Base-by-base conservation (phyloP, 2,329 filamentous ascomycete species). In the Ploettnerulaceae sp. region DNA sequence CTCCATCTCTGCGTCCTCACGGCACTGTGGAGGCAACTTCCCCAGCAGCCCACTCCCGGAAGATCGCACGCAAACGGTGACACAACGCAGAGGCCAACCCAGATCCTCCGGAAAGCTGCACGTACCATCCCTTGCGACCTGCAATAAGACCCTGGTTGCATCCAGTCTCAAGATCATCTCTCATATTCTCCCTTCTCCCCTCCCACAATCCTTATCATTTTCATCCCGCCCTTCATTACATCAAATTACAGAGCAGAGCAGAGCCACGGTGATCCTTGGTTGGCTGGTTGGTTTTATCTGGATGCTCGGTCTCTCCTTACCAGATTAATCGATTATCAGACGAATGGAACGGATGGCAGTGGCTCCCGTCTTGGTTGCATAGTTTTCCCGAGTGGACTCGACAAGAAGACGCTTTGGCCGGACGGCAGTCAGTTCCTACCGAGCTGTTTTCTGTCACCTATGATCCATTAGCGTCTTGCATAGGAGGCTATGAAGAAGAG, bases 61-160 rank as follows among this genome's bases (percentile, higher is more conserved):
- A 47, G 36, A 47, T 48, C 32, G 44, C 47, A 46, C 49, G 41
- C 51, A 54, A 49, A 50, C 51, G 44, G 48, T 50, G 3, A 48
- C 46, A 51, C 46, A 48, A 18, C 17, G 24, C 25, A 47, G 35
- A 41, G 18, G 31, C 24, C 45, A 33, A 48, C 46, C 46, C 51
- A 48, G 12, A 22, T 28, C n/a, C 12, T 36, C 18, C 50, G 50
- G 55, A 32, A 48, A 31, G 26, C 45, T 51, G 45, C 50, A 48
- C 38, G 22, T 25, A 40, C 40, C 37, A 42, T 31, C 37, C 26
- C 29, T 32, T 43, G 43, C 40, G 40, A 47, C 41, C 41, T 44
- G 42, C 48, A 44, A 35, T 5, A 34, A 15, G 25, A 33, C 46
- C 52, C 48, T 47, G 26, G 45, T 21, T 45, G 35, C 44, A 50